Percentiles rank a stretch among this genome's conserved stretches.
phyloP scores from a whole-genome alignment of 2,329 filamentous ascomycete genomes.

The Corniculantispora saksenae region DNA sequence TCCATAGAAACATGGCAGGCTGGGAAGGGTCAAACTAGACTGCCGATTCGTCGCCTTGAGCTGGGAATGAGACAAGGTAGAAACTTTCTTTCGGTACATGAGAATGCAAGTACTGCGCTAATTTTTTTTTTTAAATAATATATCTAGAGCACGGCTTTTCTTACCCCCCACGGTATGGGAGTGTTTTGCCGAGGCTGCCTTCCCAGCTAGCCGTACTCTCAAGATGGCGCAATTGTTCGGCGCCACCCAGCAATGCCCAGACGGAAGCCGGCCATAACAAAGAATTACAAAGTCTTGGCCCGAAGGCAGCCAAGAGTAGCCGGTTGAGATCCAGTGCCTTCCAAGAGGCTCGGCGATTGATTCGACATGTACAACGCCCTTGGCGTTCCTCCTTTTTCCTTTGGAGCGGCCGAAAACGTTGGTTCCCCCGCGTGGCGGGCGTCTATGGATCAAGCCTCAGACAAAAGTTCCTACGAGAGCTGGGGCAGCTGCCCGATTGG shows the following conservation, averaged over 20 bases:
- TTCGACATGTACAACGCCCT: not conserved
- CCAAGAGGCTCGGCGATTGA: constrained; percentile 2
- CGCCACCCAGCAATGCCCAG: constrained; percentile 6
- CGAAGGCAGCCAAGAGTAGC: not conserved
- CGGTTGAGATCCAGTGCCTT: not conserved
- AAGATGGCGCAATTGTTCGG: not conserved
- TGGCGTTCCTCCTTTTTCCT: not conserved
- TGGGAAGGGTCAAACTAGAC: not conserved
- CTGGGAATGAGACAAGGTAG: not conserved
- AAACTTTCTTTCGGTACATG: not conserved
- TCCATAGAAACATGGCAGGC: not conserved
- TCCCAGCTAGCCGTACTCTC: no score
- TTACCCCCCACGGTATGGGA: no score
- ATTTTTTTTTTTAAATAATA: not conserved
- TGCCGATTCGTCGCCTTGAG: constrained; percentile 4
- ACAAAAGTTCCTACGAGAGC: constrained; percentile 6
- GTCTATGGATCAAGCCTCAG: constrained; percentile 3
- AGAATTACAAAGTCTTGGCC: constrained; percentile 1
- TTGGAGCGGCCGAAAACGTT: not conserved
- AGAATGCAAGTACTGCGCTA: not conserved
- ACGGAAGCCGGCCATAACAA: constrained; percentile 2
- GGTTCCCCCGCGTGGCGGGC: constrained; percentile 1
- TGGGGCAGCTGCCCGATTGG: constrained; percentile 3
- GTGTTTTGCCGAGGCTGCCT: no score
- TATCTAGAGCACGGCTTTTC: no score